phyloP scores from a whole-genome alignment of 2,329 filamentous ascomycete genomes.

The Paecilomyces sp. region DNA sequence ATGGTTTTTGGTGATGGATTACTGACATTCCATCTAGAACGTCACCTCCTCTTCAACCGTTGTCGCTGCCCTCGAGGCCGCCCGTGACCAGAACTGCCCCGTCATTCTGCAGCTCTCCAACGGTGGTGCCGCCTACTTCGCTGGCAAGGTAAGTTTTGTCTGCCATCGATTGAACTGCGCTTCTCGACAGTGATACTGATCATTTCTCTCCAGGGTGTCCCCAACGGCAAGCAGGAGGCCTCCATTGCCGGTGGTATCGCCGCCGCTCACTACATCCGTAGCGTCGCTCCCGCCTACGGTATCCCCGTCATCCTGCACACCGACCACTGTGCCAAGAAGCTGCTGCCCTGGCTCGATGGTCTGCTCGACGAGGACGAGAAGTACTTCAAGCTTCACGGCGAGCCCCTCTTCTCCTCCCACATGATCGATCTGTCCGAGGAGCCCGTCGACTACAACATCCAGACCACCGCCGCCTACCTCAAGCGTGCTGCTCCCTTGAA shows the following conservation, averaged over 20 bases:
- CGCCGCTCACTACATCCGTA: conserved; percentile 86
- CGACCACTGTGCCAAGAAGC: conserved; percentile 99
- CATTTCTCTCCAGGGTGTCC: conserved; percentile 52
- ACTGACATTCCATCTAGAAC: conserved; percentile 46
- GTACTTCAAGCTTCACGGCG: conserved; percentile 88
- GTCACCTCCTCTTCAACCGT: conserved; percentile 87
- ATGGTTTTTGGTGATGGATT: background rate
- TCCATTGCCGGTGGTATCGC: conserved; percentile 84
- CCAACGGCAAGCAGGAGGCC: conserved; percentile 76
- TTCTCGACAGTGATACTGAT: conserved; percentile 1
- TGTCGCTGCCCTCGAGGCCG: conserved; percentile 86
- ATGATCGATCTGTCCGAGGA: conserved; percentile 99
- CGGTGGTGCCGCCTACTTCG: conserved; percentile 89
- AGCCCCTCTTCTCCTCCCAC: conserved; percentile 91
- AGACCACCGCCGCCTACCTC: conserved; percentile 87
- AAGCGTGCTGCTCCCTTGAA: conserved; percentile 94
- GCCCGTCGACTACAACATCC: conserved; percentile 79
- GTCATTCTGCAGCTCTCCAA: conserved; percentile 91
- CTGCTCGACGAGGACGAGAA: conserved; percentile 91
- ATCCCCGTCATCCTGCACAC: conserved; percentile 91
- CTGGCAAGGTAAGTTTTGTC: conserved; percentile 59
- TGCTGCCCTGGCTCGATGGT: conserved; percentile 93
- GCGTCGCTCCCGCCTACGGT: conserved; percentile 78
- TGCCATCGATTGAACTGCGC: background rate
- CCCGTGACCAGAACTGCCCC: conserved; percentile 82